Percentiles rank a stretch among this genome's conserved stretches.
phyloP scores from a whole-genome alignment of 305 asterid genomes.

The Solanum hybrid region DNA sequence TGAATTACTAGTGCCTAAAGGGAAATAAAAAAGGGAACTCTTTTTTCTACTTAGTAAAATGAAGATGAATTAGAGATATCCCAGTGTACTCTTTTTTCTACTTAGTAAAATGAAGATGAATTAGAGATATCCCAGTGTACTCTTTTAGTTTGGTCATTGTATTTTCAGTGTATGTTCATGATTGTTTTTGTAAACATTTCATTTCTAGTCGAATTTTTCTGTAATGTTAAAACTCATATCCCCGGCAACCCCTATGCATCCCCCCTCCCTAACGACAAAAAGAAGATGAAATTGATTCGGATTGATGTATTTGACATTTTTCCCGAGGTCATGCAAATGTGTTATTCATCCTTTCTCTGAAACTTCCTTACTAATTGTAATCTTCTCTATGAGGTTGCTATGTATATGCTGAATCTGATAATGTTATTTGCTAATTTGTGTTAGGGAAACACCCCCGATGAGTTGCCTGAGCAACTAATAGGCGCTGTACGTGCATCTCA shows the following conservation, averaged over 20 bases:
- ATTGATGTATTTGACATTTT: background rate
- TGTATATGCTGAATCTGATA: background rate
- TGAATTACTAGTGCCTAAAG: background rate
- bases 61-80: background rate
- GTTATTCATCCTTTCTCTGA: background rate
- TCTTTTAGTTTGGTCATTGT: background rate
- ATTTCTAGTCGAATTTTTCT: background rate
- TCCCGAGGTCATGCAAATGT: background rate
- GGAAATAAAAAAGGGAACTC: background rate
- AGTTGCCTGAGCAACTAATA: slow-evolving; percentile 78
- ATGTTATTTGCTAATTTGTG: background rate
- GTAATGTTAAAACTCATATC: background rate
- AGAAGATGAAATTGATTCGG: background rate
- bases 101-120: background rate
- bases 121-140: background rate
- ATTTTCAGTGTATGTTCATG: background rate
- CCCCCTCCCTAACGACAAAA: background rate
- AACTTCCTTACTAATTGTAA: background rate
- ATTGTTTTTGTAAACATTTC: background rate
- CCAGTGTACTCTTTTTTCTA: background rate
- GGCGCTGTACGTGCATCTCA: slow-evolving; percentile 81
- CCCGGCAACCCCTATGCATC: background rate
- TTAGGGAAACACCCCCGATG: slow-evolving; percentile 69
- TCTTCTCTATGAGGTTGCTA: background rate
- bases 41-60: too few relatives aligned